phyloP scores from a whole-genome alignment of 129 eudicot species.

The Chrysanthemum lavandulifolium region DNA sequence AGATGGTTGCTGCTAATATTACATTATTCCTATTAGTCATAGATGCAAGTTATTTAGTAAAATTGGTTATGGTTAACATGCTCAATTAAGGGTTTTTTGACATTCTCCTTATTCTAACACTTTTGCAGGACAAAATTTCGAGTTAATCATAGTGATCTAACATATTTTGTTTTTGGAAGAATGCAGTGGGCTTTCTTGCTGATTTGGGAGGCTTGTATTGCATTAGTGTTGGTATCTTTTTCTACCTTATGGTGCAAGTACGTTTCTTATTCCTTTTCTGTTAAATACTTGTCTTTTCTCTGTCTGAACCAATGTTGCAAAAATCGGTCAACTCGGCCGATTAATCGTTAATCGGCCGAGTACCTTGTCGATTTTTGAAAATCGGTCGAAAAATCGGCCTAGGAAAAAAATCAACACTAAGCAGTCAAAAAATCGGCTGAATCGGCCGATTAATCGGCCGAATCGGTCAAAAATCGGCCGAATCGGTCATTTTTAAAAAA shows the following conservation, averaged over 20 bases:
- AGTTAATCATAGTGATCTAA: constrained; percentile 24
- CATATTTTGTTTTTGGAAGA: constrained; percentile 35
- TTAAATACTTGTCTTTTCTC: not conserved
- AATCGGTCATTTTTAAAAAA: no score
- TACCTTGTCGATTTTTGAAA: no score
- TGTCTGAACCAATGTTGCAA: no score
- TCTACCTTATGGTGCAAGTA: constrained; percentile 90
- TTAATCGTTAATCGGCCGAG: no score
- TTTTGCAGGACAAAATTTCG: not conserved
- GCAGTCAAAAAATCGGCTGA: no score
- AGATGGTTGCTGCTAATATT: not conserved
- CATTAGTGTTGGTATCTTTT: constrained; percentile 76
- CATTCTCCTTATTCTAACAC: constrained; percentile 10
- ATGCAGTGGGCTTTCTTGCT: constrained; percentile 97
- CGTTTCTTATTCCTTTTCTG: constrained; percentile 29
- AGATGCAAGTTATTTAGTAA: not conserved
- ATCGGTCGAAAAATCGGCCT: no score
- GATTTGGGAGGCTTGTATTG: constrained; percentile 92
- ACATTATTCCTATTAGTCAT: not conserved
- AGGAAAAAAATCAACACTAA: no score
- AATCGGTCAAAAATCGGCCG: no score
- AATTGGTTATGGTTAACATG: not conserved
- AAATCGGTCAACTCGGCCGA: no score
- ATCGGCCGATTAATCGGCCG: no score
- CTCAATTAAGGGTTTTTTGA: not conserved